These are phyloP conservation scores for Heimioporus retisporus DNA, from an alignment of 1,284 basidiomycete genomes.

Conservation along the genomic window DNA sequence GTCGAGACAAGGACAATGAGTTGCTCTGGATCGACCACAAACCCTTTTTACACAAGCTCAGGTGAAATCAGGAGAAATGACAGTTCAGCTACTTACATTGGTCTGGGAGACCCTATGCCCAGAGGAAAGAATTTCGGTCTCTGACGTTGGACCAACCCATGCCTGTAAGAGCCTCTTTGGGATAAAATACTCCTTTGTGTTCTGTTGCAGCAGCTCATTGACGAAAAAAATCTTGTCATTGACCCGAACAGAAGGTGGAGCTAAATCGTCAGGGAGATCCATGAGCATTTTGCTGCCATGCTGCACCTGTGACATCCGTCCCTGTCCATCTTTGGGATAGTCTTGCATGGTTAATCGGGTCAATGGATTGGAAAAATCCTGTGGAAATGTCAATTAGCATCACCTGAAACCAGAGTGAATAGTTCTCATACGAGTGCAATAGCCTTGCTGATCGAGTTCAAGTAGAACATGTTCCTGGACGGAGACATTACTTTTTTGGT, in stretches of 20 bases:
- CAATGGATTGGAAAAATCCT: conserved; percentile 7
- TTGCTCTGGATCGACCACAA: conserved; percentile 14
- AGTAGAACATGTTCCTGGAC: conserved; percentile 38
- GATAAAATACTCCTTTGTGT: conserved; percentile 31
- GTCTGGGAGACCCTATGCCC: conserved; percentile 15
- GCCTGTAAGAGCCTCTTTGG: conserved; percentile 32
- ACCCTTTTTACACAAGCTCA: conserved; percentile 24
- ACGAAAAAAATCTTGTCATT: conserved; percentile 31
- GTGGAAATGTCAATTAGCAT: not conserved
- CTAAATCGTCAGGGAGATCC: conserved; percentile 26
- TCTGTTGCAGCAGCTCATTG: conserved; percentile 31
- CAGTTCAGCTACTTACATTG: conserved; percentile 12
- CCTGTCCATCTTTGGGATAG: conserved; percentile 3
- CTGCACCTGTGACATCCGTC: conserved; percentile 2
- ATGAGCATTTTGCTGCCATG: conserved; percentile 26
- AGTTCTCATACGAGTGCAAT: conserved; percentile 9
- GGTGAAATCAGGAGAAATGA: not conserved
- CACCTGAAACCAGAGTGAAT: not conserved
- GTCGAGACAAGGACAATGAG: too few species aligned
- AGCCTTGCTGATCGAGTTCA: conserved; percentile 34
- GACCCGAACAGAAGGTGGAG: conserved; percentile 28
- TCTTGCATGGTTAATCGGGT: conserved; percentile 1
- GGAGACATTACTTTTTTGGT: not conserved
- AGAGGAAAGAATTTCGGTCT: conserved; percentile 2
- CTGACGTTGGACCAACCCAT: not conserved